Evolutionary conservation across 2,329 filamentous ascomycete species (phyloP), one percentile per base, ranked within the genome.

Genomic region (Paradendryphiella salina): DNA sequence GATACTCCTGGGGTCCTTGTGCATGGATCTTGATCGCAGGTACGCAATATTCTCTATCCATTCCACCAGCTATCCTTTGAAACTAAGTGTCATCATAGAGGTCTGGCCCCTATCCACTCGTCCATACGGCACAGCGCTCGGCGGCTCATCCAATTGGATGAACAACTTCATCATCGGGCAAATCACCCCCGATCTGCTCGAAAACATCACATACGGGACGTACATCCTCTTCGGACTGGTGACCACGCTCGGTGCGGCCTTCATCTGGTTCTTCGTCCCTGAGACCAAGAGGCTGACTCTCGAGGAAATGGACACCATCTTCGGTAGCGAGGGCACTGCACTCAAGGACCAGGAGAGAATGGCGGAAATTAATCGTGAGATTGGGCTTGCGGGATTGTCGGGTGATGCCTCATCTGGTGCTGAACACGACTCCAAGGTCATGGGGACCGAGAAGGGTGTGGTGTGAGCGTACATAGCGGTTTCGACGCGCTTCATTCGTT

Each of bases 1-100:
- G 85, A 23, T 90, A 89, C 67, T 85, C 81, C 0, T 91, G 87
- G 87, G 86, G 87, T 0, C 87, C 87, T 2, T 86, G 84, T 61
- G 82, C 85, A 0, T 90, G 88, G 88, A 88, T 89, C 53, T 79
- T 91, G 47, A 81, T 89, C 1, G 82, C 86, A 2, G 48, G 48
- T 41, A 51, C 34, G 48, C 11, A 4, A 26, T 1, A 13, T 0
- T 15, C 18, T 3, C 2, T 3, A 21, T 5, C 5, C 14, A 1
- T 17, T 11, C 15, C 8, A 10, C 9, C 11, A 6, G 3, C 3
- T 13, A 3, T 1, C 3, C 10, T 7, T 28, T 11, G 23, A 20
- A 1, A 17, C 28, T 50, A 21, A 50, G n/a, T 7, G 6, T 10
- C 7, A 6, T 5, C 5, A 6, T n/a, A 50, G 88, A 90, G 72